Percentiles rank a stretch among this genome's conserved stretches.
phyloP scores from a whole-genome alignment of 1,284 basidiomycete species.

The Ceratobasidium sp. region DNA sequence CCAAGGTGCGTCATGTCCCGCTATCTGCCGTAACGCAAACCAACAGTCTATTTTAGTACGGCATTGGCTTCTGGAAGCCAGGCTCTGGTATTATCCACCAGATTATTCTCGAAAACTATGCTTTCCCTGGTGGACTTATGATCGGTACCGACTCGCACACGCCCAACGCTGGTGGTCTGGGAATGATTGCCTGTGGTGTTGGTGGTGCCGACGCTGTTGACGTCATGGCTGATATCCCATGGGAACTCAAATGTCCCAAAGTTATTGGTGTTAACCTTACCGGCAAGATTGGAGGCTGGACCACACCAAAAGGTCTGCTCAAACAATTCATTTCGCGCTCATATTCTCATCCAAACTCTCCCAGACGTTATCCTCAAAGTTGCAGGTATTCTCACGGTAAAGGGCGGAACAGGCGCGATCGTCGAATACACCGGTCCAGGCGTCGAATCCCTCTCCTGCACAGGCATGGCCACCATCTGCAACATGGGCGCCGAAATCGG shows the following conservation, averaged over 20 bases:
- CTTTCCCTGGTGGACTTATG: constrained; percentile 89
- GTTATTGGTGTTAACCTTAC: constrained; percentile 92
- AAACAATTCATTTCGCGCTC: constrained; percentile 40
- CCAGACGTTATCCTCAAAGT: constrained; percentile 96
- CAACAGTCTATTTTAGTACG: constrained; percentile 67
- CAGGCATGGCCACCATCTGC: constrained; percentile 99
- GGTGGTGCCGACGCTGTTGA: constrained; percentile 99
- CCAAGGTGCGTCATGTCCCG: constrained; percentile 72
- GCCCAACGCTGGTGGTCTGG: constrained; percentile 97
- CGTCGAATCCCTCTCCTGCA: constrained; percentile 96
- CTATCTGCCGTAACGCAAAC: constrained; percentile 13
- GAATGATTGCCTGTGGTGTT: constrained; percentile 98
- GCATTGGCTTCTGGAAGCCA: constrained; percentile 95
- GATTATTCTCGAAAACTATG: constrained; percentile 98
- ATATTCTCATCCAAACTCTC: constrained; percentile 32
- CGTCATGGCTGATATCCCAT: constrained; percentile 97
- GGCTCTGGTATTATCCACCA: constrained; percentile 98
- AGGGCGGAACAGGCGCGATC: constrained; percentile 97
- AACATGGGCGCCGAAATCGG: constrained; percentile 99
- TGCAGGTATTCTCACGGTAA: constrained; percentile 96
- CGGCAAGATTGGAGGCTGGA: constrained; percentile 91
- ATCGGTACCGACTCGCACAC: constrained; percentile 91
- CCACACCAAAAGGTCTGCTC: constrained; percentile 89
- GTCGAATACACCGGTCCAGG: constrained; percentile 95
- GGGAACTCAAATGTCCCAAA: constrained; percentile 96